phyloP scores from a whole-genome alignment of 768 basidiomycete species.

The Xerocomellus intermedius region DNA sequence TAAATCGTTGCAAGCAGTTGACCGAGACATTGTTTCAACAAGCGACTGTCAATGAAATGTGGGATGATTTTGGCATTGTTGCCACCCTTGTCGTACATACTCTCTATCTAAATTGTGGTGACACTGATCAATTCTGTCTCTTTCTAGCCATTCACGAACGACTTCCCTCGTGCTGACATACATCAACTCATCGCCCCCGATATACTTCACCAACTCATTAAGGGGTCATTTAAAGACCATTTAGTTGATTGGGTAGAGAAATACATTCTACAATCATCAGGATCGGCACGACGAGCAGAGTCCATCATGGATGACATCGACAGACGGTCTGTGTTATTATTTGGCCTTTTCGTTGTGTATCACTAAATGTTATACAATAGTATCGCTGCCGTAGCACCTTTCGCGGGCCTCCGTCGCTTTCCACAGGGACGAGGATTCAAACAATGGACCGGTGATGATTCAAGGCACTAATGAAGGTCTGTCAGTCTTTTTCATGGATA shows the following conservation, averaged over 20 bases:
- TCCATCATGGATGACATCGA: constrained; percentile 34
- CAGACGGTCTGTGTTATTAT: constrained; percentile 12
- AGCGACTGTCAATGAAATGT: constrained; percentile 11
- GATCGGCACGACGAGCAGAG: constrained; percentile 1
- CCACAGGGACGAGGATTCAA: constrained; percentile 32
- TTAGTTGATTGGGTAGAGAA: constrained; percentile 5
- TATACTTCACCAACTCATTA: constrained; percentile 5
- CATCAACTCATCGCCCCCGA: constrained; percentile 18
- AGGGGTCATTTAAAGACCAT: constrained; percentile 6
- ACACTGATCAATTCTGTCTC: not conserved
- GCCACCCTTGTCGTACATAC: constrained; percentile 24
- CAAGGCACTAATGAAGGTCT: constrained; percentile 40
- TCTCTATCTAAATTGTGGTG: not conserved
- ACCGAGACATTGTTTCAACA: not conserved
- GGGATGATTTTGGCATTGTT: constrained; percentile 29
- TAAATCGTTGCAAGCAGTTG: not conserved
- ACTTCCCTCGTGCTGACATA: constrained; percentile 36
- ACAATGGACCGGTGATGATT: constrained; percentile 41
- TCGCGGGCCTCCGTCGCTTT: constrained; percentile 30
- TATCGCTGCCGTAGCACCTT: constrained; percentile 28
- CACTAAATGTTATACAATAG: constrained; percentile 6
- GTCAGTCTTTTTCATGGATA: not conserved
- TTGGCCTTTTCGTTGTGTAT: not conserved
- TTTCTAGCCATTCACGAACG: constrained; percentile 33
- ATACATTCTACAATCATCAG: not conserved